These are phyloP conservation scores for Stachybotrys chlorohalonatus DNA, from an alignment of 2,329 filamentous ascomycete genomes.

Conservation along the genomic window DNA sequence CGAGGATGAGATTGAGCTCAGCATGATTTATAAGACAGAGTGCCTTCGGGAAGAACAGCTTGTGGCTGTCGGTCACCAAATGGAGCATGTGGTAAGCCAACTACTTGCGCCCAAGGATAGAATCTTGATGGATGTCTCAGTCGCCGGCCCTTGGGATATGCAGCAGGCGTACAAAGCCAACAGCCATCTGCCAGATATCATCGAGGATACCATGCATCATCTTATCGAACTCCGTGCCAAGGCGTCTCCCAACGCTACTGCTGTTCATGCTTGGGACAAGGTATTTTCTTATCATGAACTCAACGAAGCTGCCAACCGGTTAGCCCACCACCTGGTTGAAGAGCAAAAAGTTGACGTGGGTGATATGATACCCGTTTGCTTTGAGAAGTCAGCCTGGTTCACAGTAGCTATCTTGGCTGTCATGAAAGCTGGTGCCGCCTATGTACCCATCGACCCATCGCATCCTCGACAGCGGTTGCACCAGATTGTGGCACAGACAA, in stretches of 20 bases:
- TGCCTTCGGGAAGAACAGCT: neutral
- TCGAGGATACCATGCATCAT: constrained; percentile 8
- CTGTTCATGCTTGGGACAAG: constrained; percentile 16
- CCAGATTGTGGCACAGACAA: constrained; percentile 4
- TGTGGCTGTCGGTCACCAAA: constrained; percentile 5
- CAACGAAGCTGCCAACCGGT: neutral
- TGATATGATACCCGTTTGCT: constrained; percentile 20
- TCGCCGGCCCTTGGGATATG: constrained; percentile 2
- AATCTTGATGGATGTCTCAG: neutral
- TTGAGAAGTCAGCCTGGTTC: constrained; percentile 27
- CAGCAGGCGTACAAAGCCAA: neutral
- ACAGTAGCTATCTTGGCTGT: constrained; percentile 23
- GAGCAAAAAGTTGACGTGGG: constrained; percentile 11
- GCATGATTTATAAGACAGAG: constrained; percentile 1
- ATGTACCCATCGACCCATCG: constrained; percentile 24
- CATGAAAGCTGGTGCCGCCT: constrained; percentile 23
- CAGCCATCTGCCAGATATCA: neutral
- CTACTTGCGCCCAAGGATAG: constrained; percentile 6
- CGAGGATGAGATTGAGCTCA: neutral
- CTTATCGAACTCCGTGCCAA: constrained; percentile 7
- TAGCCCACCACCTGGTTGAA: neutral
- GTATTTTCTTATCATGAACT: constrained; percentile 13
- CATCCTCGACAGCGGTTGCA: constrained; percentile 19
- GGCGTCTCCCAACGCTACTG: constrained; percentile 5
- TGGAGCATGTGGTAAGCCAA: constrained; percentile 6